Conservation (phyloP, 1,139 yeast genomes). For the Geotrichum macrosporum region DNA sequence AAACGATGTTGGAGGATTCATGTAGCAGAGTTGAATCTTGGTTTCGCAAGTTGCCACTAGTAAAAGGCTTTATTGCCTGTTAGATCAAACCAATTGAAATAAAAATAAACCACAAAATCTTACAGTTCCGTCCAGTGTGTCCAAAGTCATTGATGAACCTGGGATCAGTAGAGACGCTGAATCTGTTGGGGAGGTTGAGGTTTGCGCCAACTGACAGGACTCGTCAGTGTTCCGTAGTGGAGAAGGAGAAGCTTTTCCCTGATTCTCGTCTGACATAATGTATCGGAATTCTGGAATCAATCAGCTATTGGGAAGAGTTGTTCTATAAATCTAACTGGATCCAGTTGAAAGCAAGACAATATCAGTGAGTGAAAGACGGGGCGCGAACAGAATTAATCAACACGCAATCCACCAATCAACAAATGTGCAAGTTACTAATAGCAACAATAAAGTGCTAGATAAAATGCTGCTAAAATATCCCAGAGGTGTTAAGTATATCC, state of each 20-base stretch:
- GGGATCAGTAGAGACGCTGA: background rate
- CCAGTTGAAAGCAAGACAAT: background rate
- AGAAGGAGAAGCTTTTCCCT: background rate
- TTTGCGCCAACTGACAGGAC: background rate
- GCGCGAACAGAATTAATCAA: too few relatives aligned
- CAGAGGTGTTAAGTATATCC: too few relatives aligned
- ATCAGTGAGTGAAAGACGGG: too few relatives aligned
- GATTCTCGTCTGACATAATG: slow-evolving; percentile 7
- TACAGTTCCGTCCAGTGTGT: background rate
- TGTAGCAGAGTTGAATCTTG: background rate
- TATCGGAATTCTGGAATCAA: background rate
- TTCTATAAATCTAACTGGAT: background rate
- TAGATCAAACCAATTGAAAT: background rate
- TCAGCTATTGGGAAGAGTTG: too few relatives aligned
- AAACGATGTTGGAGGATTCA: slow-evolving; percentile 4
- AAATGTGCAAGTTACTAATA: too few relatives aligned
- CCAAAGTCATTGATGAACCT: background rate
- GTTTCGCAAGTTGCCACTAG: background rate
- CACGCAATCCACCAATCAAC: too few relatives aligned
- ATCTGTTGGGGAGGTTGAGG: background rate
- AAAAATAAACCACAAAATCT: background rate
- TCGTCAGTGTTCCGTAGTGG: background rate
- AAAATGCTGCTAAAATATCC: too few relatives aligned
- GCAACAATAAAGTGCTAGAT: too few relatives aligned
- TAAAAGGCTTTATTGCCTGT: background rate